These are phyloP conservation scores for Bertia moriformis DNA, from an alignment of 2,329 filamentous ascomycete genomes.

Conservation along the genomic window DNA sequence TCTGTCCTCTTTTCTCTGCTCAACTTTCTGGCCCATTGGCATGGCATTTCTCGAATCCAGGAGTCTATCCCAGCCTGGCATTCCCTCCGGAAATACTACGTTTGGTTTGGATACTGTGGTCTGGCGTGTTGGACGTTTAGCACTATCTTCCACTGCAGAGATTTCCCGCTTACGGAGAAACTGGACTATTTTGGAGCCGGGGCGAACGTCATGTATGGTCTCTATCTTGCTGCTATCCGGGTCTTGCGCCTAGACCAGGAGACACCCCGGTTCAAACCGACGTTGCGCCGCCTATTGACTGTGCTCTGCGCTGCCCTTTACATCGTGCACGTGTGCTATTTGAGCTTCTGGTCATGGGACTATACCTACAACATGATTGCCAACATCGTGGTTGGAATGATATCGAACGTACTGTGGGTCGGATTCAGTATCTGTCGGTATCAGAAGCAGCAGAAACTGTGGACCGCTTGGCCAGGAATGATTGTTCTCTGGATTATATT, in stretches of 20 bases:
- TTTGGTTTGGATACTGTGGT: constrained; percentile 66
- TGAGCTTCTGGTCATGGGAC: constrained; percentile 78
- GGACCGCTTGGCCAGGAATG: constrained; percentile 80
- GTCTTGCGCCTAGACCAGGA: constrained; percentile 66
- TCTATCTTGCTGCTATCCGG: constrained; percentile 72
- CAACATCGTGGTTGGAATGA: constrained; percentile 68
- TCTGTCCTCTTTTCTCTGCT: constrained; percentile 84
- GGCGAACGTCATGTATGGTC: constrained; percentile 74
- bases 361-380: constrained; percentile 98
- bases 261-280: constrained; percentile 18
- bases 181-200: constrained; percentile 93
- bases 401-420: constrained; percentile 75
- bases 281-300: constrained; percentile 63
- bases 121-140: constrained; percentile 75
- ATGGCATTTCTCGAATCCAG: constrained; percentile 60
- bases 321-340: constrained; percentile 62
- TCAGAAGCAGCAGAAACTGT: constrained; percentile 52
- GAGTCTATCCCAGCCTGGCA: constrained; percentile 59
- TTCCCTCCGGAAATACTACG: constrained; percentile 66
- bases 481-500: constrained; percentile 83
- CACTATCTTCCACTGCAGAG: constrained; percentile 81
- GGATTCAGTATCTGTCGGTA: constrained; percentile 69
- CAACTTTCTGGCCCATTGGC: constrained; percentile 75
- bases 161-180: constrained; percentile 76
- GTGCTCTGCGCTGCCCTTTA: constrained; percentile 59